Evolutionary conservation across 352 stramenopile species (phyloP).

Genomic region (Pythium volutum): DNA sequence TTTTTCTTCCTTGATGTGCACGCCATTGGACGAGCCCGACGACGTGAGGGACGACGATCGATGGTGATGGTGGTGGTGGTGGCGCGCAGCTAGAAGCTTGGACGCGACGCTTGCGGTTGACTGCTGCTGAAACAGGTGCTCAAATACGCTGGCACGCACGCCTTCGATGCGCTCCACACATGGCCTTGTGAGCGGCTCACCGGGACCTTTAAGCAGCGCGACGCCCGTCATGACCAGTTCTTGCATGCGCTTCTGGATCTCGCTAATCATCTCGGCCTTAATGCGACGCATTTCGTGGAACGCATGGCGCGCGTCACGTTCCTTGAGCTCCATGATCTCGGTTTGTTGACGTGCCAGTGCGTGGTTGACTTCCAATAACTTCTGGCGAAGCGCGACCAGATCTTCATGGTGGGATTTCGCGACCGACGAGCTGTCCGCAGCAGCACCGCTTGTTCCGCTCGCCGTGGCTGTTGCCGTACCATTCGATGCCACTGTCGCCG

Average conservation of each 20-base stretch:
- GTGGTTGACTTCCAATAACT: conserved; percentile 67
- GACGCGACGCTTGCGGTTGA: conserved; percentile 32
- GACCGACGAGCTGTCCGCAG: conserved; percentile 9
- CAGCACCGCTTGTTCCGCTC: not conserved
- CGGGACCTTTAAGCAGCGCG: conserved; percentile 9
- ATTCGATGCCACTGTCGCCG: conserved; percentile 7
- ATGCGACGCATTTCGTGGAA: conserved; percentile 60
- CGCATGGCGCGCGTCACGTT: conserved; percentile 58
- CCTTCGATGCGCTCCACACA: conserved; percentile 66
- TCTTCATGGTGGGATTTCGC: conserved; percentile 38
- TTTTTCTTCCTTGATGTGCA: conserved; percentile 23
- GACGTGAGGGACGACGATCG: conserved; percentile 6
- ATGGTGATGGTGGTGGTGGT: conserved; percentile 21
- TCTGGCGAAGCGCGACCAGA: conserved; percentile 50
- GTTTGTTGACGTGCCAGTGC: conserved; percentile 57
- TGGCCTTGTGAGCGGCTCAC: conserved; percentile 18
- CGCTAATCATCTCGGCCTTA: conserved; percentile 55
- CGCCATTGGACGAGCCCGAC: conserved; percentile 9
- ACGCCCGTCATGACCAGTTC: conserved; percentile 47
- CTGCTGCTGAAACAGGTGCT: conserved; percentile 52
- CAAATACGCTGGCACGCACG: conserved; percentile 58
- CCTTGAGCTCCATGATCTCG: conserved; percentile 61
- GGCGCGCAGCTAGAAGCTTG: conserved; percentile 14
- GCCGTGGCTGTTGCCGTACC: not conserved
- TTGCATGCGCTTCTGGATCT: conserved; percentile 63